Conservation (phyloP, 2,329 filamentous ascomycete species). For the Fonsecaea multimorphosa region DNA sequence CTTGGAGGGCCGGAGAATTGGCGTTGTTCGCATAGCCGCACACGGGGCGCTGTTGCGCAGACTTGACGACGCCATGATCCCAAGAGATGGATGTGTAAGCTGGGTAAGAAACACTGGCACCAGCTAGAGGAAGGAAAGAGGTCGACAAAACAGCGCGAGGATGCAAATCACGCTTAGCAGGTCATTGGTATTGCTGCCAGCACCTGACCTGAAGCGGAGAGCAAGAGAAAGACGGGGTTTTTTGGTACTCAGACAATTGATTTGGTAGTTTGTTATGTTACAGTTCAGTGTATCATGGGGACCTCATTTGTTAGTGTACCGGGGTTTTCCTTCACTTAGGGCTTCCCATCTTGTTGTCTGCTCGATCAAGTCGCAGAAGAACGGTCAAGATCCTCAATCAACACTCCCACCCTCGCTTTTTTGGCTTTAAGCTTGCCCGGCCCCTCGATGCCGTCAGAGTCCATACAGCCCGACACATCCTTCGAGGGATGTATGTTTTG, state of each 20-base stretch:
- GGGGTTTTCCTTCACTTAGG: constrained; percentile 8
- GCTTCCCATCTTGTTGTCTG: constrained; percentile 7
- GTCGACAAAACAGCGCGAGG: background rate
- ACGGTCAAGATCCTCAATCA: constrained; percentile 1
- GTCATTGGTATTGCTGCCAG: background rate
- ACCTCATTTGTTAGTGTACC: constrained; percentile 6
- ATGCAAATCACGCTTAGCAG: background rate
- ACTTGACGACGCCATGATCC: background rate
- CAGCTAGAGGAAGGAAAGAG: background rate
- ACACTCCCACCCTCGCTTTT: constrained; percentile 16
- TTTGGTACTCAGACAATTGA: background rate
- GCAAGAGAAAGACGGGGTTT: background rate
- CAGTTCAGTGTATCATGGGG: background rate
- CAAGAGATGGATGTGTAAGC: background rate
- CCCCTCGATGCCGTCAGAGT: background rate
- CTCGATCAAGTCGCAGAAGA: background rate
- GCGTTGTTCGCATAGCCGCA: background rate
- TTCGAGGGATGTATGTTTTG: background rate
- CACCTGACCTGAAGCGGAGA: background rate
- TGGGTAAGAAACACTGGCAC: background rate
- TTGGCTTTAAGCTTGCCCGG: background rate
- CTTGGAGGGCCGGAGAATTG: background rate
- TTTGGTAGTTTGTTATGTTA: background rate
- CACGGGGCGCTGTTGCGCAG: background rate
- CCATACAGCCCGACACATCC: background rate